Evolutionary conservation across 208 protist genomes (phyloP).

Genomic region (Acanthamoeba triangularis): DNA sequence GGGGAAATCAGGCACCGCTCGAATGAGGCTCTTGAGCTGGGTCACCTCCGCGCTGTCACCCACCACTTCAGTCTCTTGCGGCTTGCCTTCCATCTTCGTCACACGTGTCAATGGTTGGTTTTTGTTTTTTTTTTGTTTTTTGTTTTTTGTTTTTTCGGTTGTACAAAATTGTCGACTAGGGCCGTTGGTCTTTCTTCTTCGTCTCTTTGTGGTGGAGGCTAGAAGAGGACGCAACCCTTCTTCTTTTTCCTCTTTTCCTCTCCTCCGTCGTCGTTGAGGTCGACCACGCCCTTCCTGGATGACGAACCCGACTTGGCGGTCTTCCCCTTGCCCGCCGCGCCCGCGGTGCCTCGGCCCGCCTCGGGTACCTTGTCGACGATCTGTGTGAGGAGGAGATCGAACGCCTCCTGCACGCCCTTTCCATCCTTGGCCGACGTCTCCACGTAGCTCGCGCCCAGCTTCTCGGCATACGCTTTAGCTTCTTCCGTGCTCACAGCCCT

Average conservation of each 20-base stretch:
- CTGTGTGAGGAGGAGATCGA: slow-evolving; percentile 7
- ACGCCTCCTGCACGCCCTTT: slow-evolving; percentile 14
- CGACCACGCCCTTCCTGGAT: background rate
- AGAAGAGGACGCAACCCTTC: background rate
- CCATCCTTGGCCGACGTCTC: slow-evolving; percentile 51
- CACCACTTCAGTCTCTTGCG: background rate
- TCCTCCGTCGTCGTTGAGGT: background rate
- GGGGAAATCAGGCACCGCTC: background rate
- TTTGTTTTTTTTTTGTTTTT: background rate
- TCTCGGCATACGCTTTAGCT: slow-evolving; percentile 77
- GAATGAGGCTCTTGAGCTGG: slow-evolving; percentile 28
- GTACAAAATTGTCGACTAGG: too few species aligned
- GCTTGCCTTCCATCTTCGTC: background rate
- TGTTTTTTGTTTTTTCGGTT: too few species aligned
- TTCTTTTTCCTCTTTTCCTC: background rate
- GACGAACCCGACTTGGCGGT: background rate
- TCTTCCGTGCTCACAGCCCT: slow-evolving; percentile 83
- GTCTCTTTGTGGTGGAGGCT: too few species aligned
- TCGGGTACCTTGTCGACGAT: background rate
- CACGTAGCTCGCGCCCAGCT: slow-evolving; percentile 31
- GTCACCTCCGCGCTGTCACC: background rate
- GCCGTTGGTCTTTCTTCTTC: too few species aligned
- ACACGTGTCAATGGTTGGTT: background rate
- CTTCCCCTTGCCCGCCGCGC: background rate
- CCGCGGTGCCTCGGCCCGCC: background rate